Evolutionary conservation across 2,329 filamentous ascomycete species (phyloP).

Genomic region (Cyanodermella asteris): DNA sequence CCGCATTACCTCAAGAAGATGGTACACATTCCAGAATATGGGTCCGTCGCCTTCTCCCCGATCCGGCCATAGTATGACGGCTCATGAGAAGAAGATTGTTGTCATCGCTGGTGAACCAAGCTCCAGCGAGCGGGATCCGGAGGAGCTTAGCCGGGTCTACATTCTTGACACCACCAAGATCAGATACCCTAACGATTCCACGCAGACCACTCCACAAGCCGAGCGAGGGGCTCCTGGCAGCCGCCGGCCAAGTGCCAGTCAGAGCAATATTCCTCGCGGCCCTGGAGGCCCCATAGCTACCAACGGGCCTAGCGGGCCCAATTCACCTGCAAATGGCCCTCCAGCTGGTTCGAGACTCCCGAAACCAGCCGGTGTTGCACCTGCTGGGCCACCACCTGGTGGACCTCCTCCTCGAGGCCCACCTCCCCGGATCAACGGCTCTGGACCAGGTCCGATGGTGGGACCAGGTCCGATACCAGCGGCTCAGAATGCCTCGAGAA

Average conservation of each 20-base stretch:
- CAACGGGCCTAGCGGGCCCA: no score
- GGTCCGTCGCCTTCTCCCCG: conserved; percentile 80
- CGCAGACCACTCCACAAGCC: conserved; percentile 16
- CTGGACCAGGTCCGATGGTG: conserved; percentile 9
- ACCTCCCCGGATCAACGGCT: no score
- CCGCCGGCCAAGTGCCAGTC: conserved; percentile 22
- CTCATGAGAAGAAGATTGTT: conserved; percentile 76
- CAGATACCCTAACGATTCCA: conserved; percentile 64
- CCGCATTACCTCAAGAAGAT: conserved; percentile 59
- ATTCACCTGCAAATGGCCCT: conserved; percentile 13
- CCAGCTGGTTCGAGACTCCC: conserved; percentile 16
- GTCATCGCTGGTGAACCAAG: conserved; percentile 89
- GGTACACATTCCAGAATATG: conserved; percentile 99
- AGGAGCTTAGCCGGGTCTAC: conserved; percentile 74
- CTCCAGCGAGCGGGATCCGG: conserved; percentile 56
- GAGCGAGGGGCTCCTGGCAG: conserved; percentile 18
- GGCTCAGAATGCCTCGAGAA: no score
- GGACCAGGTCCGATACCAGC: conserved; percentile 7
- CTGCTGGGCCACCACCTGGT: conserved; percentile 4
- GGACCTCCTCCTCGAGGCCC: no score
- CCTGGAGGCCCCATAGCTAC: no score
- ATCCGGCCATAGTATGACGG: conserved; percentile 95
- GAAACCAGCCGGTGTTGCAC: no score
- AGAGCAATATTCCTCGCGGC: conserved; percentile 20
- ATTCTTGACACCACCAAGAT: conserved; percentile 91